A percentile compares a stretch with the other conserved stretches of the same genome.
phyloP scores from a whole-genome alignment of 495 filamentous ascomycete genomes.

The Neurospora sp. region DNA sequence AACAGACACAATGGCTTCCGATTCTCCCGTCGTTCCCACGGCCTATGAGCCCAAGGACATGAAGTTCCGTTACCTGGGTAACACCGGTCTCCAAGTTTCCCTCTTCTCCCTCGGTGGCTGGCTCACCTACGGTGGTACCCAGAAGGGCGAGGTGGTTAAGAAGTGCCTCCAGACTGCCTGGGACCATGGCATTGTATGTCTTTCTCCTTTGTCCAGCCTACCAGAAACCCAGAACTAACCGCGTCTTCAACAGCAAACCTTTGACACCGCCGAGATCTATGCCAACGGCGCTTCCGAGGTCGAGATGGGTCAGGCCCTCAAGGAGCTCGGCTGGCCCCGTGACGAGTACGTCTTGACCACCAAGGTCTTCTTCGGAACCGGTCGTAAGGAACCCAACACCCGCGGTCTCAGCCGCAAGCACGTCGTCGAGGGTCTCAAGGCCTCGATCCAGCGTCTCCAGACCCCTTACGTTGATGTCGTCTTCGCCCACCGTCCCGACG shows the following conservation, averaged over 20 bases:
- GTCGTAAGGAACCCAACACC: conserved; percentile 47
- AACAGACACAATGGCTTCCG: conserved; percentile 12
- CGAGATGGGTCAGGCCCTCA: conserved; percentile 64
- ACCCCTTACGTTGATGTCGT: conserved; percentile 72
- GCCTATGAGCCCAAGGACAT: conserved; percentile 45
- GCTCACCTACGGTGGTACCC: conserved; percentile 35
- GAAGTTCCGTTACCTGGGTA: conserved; percentile 61
- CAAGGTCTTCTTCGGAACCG: conserved; percentile 48
- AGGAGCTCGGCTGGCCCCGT: conserved; percentile 60
- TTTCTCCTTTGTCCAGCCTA: not conserved
- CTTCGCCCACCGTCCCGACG: conserved; percentile 77
- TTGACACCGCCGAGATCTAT: conserved; percentile 54
- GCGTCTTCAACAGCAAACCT: conserved; percentile 33
- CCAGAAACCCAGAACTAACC: not conserved
- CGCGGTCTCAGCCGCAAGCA: conserved; percentile 75
- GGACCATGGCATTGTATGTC: conserved; percentile 40
- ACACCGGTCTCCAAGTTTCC: conserved; percentile 59
- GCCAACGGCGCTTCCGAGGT: conserved; percentile 59
- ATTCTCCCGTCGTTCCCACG: conserved; percentile 21
- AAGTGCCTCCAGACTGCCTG: conserved; percentile 37
- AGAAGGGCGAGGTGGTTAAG: conserved; percentile 35
- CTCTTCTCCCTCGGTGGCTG: conserved; percentile 57
- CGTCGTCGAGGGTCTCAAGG: conserved; percentile 39
- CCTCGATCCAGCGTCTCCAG: conserved; percentile 56
- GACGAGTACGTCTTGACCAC: conserved; percentile 78